phyloP scores from a whole-genome alignment of 108 stramenopile genomes.

The Cylindrotheca fusiformis region DNA sequence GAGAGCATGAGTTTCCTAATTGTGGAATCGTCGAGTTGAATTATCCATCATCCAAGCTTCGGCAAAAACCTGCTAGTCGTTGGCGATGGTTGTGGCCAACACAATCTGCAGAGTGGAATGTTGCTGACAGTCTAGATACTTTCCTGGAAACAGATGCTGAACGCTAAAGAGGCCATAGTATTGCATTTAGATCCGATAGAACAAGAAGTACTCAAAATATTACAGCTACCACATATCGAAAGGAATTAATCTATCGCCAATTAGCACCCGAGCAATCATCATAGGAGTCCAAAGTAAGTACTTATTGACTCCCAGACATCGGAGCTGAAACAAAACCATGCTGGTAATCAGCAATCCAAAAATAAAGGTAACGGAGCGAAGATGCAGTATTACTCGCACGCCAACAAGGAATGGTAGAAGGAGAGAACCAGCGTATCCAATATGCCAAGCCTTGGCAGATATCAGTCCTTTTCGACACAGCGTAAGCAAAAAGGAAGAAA shows the following conservation, averaged over 20 bases:
- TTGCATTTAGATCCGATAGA: no score
- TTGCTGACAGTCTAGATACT: no score
- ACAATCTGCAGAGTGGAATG: not conserved
- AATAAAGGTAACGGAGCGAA: slow-evolving; percentile 12
- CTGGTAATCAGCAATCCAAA: slow-evolving; percentile 31
- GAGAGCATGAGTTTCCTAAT: slow-evolving; percentile 33
- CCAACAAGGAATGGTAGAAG: slow-evolving; percentile 49
- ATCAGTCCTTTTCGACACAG: slow-evolving; percentile 62
- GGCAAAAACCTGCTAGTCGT: not conserved
- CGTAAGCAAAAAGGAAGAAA: slow-evolving; percentile 63
- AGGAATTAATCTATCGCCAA: slow-evolving; percentile 37
- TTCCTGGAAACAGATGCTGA: no score
- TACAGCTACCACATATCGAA: slow-evolving; percentile 36
- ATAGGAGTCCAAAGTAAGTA: slow-evolving; percentile 51
- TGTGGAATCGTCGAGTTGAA: slow-evolving; percentile 32
- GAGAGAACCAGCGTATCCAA: slow-evolving; percentile 44
- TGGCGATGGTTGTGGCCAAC: not conserved
- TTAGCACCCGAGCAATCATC: slow-evolving; percentile 26
- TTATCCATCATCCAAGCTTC: not conserved
- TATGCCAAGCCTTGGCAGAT: slow-evolving; percentile 49
- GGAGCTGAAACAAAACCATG: slow-evolving; percentile 38
- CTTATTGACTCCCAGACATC: slow-evolving; percentile 47
- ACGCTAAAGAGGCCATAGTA: no score
- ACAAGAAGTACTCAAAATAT: no score
- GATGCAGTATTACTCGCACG: slow-evolving; percentile 16